A percentile compares a stretch with the other conserved stretches of the same genome.
Evolutionary conservation across 2,329 filamentous ascomycete genomes (phyloP).

Genomic region (Pseudocercospora pini-densiflorae): DNA sequence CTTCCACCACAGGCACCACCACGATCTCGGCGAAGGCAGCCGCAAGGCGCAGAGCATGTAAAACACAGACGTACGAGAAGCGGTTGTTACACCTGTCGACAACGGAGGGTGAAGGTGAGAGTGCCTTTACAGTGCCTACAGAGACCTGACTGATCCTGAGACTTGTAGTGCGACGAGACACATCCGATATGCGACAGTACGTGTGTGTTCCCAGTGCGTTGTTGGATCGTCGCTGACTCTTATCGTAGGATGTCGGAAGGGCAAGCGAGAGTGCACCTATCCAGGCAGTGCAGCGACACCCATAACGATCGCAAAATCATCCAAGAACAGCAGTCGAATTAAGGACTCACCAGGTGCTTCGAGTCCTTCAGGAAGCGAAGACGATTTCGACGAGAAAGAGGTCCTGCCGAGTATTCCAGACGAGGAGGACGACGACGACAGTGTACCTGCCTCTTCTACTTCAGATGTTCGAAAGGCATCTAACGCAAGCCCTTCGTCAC

Average conservation of each 20-base stretch:
- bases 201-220: constrained; percentile 35
- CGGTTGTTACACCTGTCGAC: constrained; percentile 91
- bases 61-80: constrained; percentile 94
- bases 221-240: constrained; percentile 18
- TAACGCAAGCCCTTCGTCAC: constrained; percentile 52
- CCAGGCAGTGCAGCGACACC: constrained; percentile 68
- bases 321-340: constrained; percentile 50
- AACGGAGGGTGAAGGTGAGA: constrained; percentile 76
- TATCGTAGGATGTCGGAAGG: constrained; percentile 79
- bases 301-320: constrained; percentile 49
- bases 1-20: constrained; percentile 31
- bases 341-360: constrained; percentile 51
- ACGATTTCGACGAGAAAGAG: constrained; percentile 45
- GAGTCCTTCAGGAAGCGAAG: constrained; percentile 57
- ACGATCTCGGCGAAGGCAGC: constrained; percentile 36
- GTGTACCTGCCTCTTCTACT: constrained; percentile 30
- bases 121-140: constrained; percentile 1
- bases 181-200: constrained; percentile 81
- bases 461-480: constrained; percentile 42
- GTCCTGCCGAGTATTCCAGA: constrained; percentile 50
- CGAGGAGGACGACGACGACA: constrained; percentile 49
- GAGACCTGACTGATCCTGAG: constrained; percentile 23
- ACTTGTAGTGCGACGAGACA: constrained; percentile 79
- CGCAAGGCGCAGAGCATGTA: constrained; percentile 65
- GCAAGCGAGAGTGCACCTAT: constrained; percentile 87